Evolutionary conservation across 768 basidiomycete species (phyloP).

Genomic region (Phlebiopsis gigantea): DNA sequence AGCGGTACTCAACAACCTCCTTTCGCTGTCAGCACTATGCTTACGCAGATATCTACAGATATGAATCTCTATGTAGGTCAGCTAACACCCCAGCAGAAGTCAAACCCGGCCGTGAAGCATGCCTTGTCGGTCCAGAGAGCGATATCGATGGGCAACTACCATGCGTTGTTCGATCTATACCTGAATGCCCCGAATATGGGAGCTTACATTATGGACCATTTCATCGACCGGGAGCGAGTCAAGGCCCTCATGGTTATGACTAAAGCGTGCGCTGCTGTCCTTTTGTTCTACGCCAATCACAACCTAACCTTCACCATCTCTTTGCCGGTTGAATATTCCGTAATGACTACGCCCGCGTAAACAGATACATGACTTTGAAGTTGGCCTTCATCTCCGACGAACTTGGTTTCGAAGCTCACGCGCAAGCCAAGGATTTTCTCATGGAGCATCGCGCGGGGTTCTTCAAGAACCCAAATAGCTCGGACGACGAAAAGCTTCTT

Average conservation of each 20-base stretch:
- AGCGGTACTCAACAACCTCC: conserved; percentile 71
- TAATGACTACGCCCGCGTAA: background rate
- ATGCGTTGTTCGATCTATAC: conserved; percentile 84
- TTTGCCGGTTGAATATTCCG: no score
- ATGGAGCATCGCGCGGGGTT: conserved; percentile 58
- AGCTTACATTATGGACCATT: conserved; percentile 98
- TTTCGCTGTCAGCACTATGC: background rate
- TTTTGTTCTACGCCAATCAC: conserved; percentile 2
- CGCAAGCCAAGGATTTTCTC: conserved; percentile 66
- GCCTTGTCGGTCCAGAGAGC: conserved; percentile 88
- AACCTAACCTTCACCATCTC: background rate
- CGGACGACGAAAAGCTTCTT: conserved; percentile 58
- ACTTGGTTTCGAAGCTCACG: conserved; percentile 73
- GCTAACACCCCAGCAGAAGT: conserved; percentile 90
- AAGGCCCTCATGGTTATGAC: conserved; percentile 85
- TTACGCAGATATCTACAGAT: conserved; percentile 47
- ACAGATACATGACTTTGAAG: conserved; percentile 78
- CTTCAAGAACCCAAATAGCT: conserved; percentile 58
- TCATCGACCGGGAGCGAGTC: conserved; percentile 86
- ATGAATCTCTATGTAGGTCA: conserved; percentile 96
- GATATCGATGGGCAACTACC: conserved; percentile 90
- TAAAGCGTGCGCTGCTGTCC: conserved; percentile 68
- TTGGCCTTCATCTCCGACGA: conserved; percentile 73
- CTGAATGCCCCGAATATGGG: conserved; percentile 91
- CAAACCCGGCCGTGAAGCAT: conserved; percentile 73